Conservation (phyloP, 495 filamentous ascomycete species). For the Talaromyces trachyspermus region DNA sequence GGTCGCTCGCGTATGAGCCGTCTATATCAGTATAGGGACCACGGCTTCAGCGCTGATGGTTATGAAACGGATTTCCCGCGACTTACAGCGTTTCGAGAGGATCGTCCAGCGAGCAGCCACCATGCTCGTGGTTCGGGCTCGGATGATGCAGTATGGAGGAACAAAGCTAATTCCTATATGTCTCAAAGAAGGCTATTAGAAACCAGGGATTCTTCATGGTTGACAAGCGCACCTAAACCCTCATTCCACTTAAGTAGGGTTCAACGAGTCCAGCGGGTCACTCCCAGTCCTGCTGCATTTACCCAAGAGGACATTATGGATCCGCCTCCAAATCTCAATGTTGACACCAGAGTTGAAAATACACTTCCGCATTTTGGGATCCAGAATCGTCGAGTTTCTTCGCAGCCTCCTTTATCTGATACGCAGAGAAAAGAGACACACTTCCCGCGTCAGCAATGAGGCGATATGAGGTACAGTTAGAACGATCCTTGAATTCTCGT, state of each 20-base stretch:
- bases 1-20: background rate
- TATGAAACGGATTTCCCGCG: background rate
- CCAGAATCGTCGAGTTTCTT: background rate
- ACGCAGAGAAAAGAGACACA: constrained; percentile 5
- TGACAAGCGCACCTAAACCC: background rate
- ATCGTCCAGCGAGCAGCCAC: background rate
- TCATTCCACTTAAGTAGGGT: background rate
- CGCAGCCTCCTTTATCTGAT: background rate
- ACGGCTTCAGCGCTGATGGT: background rate
- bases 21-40: background rate
- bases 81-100: background rate
- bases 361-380: background rate
- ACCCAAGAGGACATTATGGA: background rate
- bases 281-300: background rate
- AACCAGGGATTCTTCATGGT: background rate
- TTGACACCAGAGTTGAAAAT: background rate
- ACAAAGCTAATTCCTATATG: constrained; percentile 1
- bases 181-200: constrained; percentile 1
- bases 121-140: background rate
- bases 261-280: background rate
- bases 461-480: constrained; percentile 7
- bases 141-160: constrained; percentile 3
- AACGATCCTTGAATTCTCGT: constrained; percentile 2
- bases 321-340: background rate
- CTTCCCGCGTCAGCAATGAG: constrained; percentile 6